Conservation (phyloP, 2,329 filamentous ascomycete genomes). For the Colletotrichum gloeosporioides region DNA sequence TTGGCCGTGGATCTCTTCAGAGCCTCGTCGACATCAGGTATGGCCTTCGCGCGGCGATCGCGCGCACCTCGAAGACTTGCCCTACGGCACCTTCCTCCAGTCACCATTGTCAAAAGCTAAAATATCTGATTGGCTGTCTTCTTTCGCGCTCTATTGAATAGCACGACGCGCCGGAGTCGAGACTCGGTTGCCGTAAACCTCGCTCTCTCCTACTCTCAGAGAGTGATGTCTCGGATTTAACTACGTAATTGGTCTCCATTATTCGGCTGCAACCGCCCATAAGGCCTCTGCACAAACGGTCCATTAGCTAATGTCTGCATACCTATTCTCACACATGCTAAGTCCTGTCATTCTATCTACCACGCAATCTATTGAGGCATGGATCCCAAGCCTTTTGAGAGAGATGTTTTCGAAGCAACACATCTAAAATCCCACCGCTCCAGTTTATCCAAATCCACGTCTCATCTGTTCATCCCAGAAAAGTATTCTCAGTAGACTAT, state of each 20-base stretch:
- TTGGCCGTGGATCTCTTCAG: background rate
- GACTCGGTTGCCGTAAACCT: background rate
- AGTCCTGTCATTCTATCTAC: background rate
- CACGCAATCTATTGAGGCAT: background rate
- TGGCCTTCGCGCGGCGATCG: background rate
- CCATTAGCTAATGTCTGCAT: background rate
- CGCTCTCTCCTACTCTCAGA: background rate
- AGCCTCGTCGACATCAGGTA: background rate
- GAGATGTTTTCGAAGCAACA: rapidly evolving
- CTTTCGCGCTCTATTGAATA: background rate
- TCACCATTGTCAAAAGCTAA: background rate
- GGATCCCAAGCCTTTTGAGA: background rate
- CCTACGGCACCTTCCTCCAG: background rate
- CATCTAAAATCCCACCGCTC: no score
- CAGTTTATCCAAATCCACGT: no score
- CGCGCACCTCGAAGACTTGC: background rate
- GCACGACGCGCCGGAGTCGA: background rate
- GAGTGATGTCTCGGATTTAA: background rate
- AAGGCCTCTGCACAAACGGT: background rate
- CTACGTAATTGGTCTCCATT: background rate
- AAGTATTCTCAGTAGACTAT: no score
- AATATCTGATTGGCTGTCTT: background rate
- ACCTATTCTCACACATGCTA: background rate
- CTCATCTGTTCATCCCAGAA: no score
- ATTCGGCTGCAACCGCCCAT: background rate